A percentile compares a stretch with the other conserved stretches of the same genome.
Evolutionary conservation across 768 basidiomycete genomes (phyloP).

Genomic region (Boletellus emodensis): DNA sequence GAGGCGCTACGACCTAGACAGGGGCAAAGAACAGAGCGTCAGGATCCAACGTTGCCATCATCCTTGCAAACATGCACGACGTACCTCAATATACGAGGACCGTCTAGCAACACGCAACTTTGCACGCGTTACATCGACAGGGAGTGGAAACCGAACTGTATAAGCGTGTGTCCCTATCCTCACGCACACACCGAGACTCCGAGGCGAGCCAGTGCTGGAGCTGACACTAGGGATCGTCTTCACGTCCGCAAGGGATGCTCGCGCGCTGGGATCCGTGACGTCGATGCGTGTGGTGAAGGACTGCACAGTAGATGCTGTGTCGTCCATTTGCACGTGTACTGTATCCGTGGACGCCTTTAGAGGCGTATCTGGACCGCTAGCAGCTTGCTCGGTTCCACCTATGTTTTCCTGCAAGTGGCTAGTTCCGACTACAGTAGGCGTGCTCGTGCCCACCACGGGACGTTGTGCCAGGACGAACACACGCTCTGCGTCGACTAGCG

Average conservation of each 20-base stretch:
- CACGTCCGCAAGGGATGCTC: slow-evolving; percentile 6
- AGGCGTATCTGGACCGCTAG: background rate
- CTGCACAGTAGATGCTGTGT: background rate
- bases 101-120: slow-evolving; percentile 48
- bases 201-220: background rate
- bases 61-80: background rate
- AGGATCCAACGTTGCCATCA: background rate
- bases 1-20: slow-evolving; percentile 20
- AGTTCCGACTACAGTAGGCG: background rate
- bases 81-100: slow-evolving; percentile 44
- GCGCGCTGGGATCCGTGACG: slow-evolving; percentile 18
- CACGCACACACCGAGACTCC: slow-evolving; percentile 3
- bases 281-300: slow-evolving; percentile 18
- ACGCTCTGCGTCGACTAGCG: slow-evolving; percentile 5
- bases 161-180: slow-evolving; percentile 14
- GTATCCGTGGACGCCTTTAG: background rate
- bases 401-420: slow-evolving; percentile 4
- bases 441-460: slow-evolving; percentile 9
- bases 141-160: slow-evolving; percentile 40
- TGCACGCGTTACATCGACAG: slow-evolving; percentile 33
- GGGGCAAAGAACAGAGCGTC: background rate
- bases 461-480: slow-evolving; percentile 18
- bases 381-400: background rate
- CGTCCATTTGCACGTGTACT: slow-evolving; percentile 15
- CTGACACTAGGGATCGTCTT: slow-evolving; percentile 6